Evolutionary conservation across 148 eudicot species (phyloP).

Genomic region (Amaranthus cruentus): DNA sequence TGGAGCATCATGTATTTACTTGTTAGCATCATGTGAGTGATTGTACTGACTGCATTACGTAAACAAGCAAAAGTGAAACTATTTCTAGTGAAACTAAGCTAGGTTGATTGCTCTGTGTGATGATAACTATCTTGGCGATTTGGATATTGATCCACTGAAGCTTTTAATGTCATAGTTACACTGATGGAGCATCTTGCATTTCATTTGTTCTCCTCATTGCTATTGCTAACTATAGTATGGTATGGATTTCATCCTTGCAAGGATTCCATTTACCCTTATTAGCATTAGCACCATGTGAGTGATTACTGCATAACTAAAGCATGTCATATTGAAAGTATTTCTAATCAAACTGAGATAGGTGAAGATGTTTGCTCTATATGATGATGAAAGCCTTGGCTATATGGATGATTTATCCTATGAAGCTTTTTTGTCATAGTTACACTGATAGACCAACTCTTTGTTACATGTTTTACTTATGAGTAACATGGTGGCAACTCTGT

Average conservation of each 20-base stretch:
- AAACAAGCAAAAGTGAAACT: background rate
- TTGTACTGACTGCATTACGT: too few species aligned
- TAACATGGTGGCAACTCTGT: background rate
- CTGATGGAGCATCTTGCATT: constrained; percentile 27
- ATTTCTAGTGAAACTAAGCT: background rate
- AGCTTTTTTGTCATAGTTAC: constrained; percentile 42
- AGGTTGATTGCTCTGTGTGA: constrained; percentile 35
- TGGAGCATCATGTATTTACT: constrained; percentile 17
- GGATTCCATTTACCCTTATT: too few species aligned
- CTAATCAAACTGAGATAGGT: background rate
- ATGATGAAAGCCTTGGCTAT: constrained; percentile 31
- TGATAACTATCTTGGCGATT: constrained; percentile 27
- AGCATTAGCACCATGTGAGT: too few species aligned
- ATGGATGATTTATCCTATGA: constrained; percentile 37
- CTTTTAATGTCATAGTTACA: constrained; percentile 42
- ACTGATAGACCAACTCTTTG: constrained; percentile 37
- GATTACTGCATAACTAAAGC: too few species aligned
- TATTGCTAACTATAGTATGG: background rate
- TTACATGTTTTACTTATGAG: background rate
- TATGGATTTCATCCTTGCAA: background rate
- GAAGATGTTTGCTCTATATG: constrained; percentile 33
- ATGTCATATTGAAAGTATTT: background rate
- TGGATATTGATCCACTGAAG: constrained; percentile 35
- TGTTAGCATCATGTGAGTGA: too few species aligned
- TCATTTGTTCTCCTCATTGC: background rate